Percentiles rank a stretch among this genome's conserved stretches.
phyloP scores from a whole-genome alignment of 2,329 filamentous ascomycete genomes.

The Claviceps pazoutovae region DNA sequence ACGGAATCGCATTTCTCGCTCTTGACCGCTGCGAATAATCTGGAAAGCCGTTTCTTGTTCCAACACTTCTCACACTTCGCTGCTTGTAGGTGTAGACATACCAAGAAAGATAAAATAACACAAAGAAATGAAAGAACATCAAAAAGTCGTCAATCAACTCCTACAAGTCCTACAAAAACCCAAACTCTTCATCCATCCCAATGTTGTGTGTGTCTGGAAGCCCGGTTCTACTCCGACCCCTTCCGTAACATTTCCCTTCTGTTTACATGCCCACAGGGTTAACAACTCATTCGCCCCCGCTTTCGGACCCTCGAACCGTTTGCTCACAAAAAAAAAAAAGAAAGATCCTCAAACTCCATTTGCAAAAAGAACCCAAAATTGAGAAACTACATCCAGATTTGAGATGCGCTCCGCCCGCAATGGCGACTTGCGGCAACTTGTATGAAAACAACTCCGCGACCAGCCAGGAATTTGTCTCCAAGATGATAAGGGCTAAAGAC shows the following conservation, averaged over 20 bases:
- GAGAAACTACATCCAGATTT: constrained; percentile 24
- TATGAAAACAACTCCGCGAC: constrained; percentile 3
- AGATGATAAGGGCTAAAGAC: background rate
- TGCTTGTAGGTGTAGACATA: too few relatives aligned
- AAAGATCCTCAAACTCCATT: constrained; percentile 22
- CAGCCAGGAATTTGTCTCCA: background rate
- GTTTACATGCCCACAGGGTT: constrained; percentile 9
- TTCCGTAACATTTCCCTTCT: constrained; percentile 4
- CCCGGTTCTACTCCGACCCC: background rate
- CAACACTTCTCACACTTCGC: too few relatives aligned
- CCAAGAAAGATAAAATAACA: background rate
- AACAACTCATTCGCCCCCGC: constrained; percentile 5
- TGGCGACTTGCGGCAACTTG: constrained; percentile 1
- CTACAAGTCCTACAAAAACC: constrained; percentile 9
- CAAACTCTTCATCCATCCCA: background rate
- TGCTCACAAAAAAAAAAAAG: background rate
- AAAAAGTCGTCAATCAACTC: constrained; percentile 10
- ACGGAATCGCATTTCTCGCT: too few relatives aligned
- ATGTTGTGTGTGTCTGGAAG: background rate
- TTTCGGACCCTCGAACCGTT: constrained; percentile 3
- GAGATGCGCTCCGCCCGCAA: constrained; percentile 4
- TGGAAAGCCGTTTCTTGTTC: too few relatives aligned
- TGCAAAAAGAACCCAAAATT: constrained; percentile 25
- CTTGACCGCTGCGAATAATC: too few relatives aligned
- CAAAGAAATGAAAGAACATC: background rate